Conservation (phyloP, 1,284 basidiomycete genomes). For the Trichosporon coremiiforme region DNA sequence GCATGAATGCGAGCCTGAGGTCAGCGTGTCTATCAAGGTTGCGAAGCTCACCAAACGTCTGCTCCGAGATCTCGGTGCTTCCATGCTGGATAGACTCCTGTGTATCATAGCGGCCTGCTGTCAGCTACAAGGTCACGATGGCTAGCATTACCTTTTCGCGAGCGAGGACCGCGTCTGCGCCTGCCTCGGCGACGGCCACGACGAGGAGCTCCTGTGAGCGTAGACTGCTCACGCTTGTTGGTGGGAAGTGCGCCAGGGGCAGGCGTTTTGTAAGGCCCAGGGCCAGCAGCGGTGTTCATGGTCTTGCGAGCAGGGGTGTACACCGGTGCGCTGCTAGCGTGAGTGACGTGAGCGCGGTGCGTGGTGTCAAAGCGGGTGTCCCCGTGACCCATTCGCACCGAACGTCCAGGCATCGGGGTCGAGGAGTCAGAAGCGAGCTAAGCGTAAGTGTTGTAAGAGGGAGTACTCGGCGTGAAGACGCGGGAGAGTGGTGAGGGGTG, state of each 20-base stretch:
- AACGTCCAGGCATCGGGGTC: neutral
- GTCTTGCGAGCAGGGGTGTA: neutral
- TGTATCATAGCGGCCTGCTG: neutral
- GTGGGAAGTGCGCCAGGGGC: no score
- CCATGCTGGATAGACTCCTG: neutral
- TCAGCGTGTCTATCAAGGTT: neutral
- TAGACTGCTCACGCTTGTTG: neutral
- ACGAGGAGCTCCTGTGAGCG: neutral
- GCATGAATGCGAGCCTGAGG: slow-evolving; percentile 9
- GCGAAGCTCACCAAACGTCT: neutral
- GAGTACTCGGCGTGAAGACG: neutral
- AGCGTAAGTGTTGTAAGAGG: neutral
- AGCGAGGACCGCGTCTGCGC: slow-evolving; percentile 10
- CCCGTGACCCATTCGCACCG: neutral
- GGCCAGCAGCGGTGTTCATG: neutral
- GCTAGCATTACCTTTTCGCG: neutral
- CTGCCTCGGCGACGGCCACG: slow-evolving; percentile 8
- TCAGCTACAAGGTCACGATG: neutral
- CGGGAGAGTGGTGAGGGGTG: neutral
- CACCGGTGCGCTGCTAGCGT: neutral
- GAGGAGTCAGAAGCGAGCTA: neutral
- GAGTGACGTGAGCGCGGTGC: neutral
- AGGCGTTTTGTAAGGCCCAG: neutral
- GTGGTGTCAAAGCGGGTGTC: neutral
- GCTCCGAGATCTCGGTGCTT: neutral